These are phyloP conservation scores for Colletotrichum lentis DNA, from an alignment of 2,329 filamentous ascomycete species.

Conservation along the genomic window DNA sequence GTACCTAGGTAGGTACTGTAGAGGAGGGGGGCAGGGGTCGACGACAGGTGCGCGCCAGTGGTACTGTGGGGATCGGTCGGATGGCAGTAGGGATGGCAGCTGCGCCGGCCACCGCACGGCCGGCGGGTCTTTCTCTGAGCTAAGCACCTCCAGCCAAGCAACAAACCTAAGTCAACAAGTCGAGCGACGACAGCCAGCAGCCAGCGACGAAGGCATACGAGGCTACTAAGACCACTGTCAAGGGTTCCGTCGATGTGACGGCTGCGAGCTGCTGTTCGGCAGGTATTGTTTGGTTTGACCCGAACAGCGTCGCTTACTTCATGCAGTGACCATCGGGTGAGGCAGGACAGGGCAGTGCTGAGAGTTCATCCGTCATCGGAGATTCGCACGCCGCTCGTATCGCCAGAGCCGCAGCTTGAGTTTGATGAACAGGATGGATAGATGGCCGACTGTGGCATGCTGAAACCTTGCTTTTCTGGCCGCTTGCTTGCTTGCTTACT, in stretches of 20 bases:
- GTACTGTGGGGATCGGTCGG: neutral
- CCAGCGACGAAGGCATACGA: neutral
- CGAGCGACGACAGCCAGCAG: neutral
- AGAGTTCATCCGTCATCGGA: constrained; percentile 22
- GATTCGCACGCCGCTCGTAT: constrained; percentile 24
- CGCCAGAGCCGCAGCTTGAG: constrained; percentile 2
- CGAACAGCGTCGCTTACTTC: too few species aligned
- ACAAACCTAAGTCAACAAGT: neutral
- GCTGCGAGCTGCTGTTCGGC: neutral
- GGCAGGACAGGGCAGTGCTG: neutral
- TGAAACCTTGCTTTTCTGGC: constrained; percentile 34
- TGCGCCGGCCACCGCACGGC: constrained; percentile 15
- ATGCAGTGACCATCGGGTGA: too few species aligned
- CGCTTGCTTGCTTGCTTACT: constrained; percentile 11
- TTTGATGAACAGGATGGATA: constrained; percentile 30
- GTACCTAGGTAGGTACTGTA: too few species aligned
- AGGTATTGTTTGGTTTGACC: too few species aligned
- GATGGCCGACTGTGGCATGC: constrained; percentile 17
- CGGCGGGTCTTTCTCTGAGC: constrained; percentile 22
- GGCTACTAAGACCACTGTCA: neutral
- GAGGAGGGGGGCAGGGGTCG: neutral
- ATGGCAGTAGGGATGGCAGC: constrained; percentile 24
- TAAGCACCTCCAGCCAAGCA: constrained; percentile 17
- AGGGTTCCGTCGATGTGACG: neutral
- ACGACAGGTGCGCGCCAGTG: neutral